Evolutionary conservation across 495 filamentous ascomycete genomes (phyloP), one percentile per base, ranked within the genome.

Genomic region (Acidomyces sp.): DNA sequence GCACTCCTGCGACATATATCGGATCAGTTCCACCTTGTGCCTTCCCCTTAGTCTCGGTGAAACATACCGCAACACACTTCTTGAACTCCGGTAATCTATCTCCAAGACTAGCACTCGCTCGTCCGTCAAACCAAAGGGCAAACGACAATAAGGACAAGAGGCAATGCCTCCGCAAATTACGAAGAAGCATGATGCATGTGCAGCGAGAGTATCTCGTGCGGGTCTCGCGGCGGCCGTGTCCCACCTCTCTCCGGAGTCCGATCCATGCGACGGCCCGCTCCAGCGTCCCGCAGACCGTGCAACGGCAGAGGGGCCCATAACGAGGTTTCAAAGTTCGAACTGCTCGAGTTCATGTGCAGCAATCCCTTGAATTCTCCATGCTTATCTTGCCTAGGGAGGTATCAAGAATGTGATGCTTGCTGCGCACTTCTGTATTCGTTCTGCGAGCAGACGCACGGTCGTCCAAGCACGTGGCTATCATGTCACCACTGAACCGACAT

Each of bases 21-120:
- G 18, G 31, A 34, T 30, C 33, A 39, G 34, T 51, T 43, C 54
- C 21, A 17, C 24, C 22, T n/a, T 13, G 34, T 24, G 25, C 33
- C 23, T 2, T 11, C 11, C 0, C 6, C 25, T 9, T 12, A n/a
- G 23, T 19, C 11, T 35, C 25, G 5, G 22, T 7, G 38, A 28
- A 28, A 33, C 49, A 13, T 71, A 93, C 88, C 69, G 85, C 55
- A 36, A 97, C 77, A 61, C 90, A 97, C 62, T 84, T 70, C 53
- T 66, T 71, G 59, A 97, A 97, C 51, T 94, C 88, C 10, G 85
- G 84, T 31, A 95, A 67, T 34, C 77, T 72, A 59, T 97, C 90
- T 41, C 90, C 90, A 33, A 78, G 51, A 13, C 86, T 94, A 19
- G 86, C 90, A 22, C 62, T 59, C 5, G 66, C 74, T 25, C 64